A percentile compares a stretch with the other conserved stretches of the same genome.
phyloP scores from a whole-genome alignment of 2,329 filamentous ascomycete species.

The Rhinocladiella similis region DNA sequence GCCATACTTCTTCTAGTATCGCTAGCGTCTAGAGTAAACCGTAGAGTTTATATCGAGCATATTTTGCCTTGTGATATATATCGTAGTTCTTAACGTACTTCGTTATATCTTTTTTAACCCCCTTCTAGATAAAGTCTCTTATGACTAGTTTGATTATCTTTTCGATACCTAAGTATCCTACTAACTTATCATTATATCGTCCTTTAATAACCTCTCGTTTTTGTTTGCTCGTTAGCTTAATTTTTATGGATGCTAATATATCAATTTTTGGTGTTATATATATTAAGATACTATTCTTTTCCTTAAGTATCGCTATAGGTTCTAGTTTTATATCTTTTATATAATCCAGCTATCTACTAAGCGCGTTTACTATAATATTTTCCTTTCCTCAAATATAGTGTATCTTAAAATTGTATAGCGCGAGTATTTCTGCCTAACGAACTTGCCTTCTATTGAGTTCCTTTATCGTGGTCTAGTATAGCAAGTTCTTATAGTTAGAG shows the following conservation, averaged over 20 bases:
- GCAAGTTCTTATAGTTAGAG: constrained; percentile 22
- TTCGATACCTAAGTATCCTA: constrained; percentile 10
- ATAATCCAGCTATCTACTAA: constrained; percentile 18
- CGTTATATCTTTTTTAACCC: constrained; percentile 8
- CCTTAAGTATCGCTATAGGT: neutral
- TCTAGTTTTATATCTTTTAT: neutral
- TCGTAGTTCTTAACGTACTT: constrained; percentile 11
- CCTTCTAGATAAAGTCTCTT: constrained; percentile 8
- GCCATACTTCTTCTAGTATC: neutral
- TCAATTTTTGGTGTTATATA: neutral
- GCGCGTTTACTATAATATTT: constrained; percentile 8
- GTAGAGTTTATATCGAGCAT: constrained; percentile 16
- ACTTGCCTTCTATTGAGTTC: constrained; percentile 12
- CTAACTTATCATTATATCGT: constrained; percentile 6
- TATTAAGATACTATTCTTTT: neutral
- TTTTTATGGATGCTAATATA: neutral
- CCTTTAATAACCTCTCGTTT: constrained; percentile 5
- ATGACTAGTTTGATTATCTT: constrained; percentile 19
- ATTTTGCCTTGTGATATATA: constrained; percentile 7
- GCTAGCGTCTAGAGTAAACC: neutral
- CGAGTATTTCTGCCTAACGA: neutral
- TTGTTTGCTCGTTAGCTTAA: neutral
- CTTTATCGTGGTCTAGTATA: constrained; percentile 17
- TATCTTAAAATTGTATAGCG: constrained; percentile 18
- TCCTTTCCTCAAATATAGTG: constrained; percentile 15